Base-by-base conservation (phyloP, 1,284 basidiomycete genomes). In the Irpex sp. region DNA sequence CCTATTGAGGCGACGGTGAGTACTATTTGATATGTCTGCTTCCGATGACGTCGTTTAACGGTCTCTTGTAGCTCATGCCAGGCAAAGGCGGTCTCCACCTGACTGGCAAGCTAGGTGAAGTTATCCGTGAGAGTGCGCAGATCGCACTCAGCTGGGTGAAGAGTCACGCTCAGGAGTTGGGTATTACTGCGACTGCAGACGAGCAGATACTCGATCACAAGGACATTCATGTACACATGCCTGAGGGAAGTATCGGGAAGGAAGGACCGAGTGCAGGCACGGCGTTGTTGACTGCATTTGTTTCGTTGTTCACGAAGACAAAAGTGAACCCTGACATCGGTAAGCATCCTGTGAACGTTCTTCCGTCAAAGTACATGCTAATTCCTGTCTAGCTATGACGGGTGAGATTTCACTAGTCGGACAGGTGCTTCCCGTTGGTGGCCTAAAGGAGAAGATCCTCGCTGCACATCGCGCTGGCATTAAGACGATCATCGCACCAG, bases 251-350 rank as follows among this genome's bases (percentile, higher is more conserved):
- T 62, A 93, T 99, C 64, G 96, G 96, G 56, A 99, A 99, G 78
- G 96, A 99, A 70, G 96, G 96, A 0, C 96, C 96, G 0, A 94
- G 92, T 67, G 96, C 96, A 0, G 96, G 96, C 56, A 97, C 94
- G 1, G 96, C 96, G 0, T 89, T 99, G 54, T 74, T 96, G 57
- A 88, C 91, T 39, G 95, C 95, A 1, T 91, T 98, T 68, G 93
- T 98, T 19, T 93, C 90, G 53, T 78, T 98, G 63, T 91, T 98
- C 76, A 94, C 91, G 1, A 89, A 88, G 76, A 91, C 86, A 9
- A 84, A 79, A 73, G 86, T 97, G 52, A 83, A 84, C 70, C 90
- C 92, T 16, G 93, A 96, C 74, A 91, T 96, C 60, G 93, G 91
- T 93, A 68, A 55, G 87, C 76, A 10, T 49, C 58, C 37, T 57